Conservation (phyloP, 2,329 filamentous ascomycete genomes). For the Neofusicoccum kwambonambiense region DNA sequence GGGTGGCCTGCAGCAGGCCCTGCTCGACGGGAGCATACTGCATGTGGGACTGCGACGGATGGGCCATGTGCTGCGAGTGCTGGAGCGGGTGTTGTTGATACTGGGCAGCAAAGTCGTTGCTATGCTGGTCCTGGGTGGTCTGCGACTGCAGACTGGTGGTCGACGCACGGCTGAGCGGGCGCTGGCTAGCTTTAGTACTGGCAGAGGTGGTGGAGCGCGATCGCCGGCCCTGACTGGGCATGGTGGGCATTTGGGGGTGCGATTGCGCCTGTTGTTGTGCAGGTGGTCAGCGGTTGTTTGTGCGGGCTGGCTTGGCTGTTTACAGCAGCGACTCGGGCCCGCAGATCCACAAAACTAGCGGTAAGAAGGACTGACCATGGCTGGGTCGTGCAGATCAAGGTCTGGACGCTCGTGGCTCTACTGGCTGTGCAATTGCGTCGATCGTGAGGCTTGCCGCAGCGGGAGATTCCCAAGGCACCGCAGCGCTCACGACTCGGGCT, state of each 20-base stretch:
- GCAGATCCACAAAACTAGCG: conserved; percentile 17
- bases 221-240: conserved; percentile 39
- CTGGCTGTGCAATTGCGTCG: conserved; percentile 11
- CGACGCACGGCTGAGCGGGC: conserved; percentile 49
- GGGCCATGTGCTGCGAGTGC: conserved; percentile 25
- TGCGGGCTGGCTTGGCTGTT: conserved; percentile 16
- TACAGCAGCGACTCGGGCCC: conserved; percentile 14
- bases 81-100: conserved; percentile 24
- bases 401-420: background rate
- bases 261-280: conserved; percentile 22
- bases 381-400: conserved; percentile 12
- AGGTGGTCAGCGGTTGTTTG: conserved; percentile 29
- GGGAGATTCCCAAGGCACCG: conserved; percentile 6
- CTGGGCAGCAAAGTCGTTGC: conserved; percentile 23
- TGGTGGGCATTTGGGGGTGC: conserved; percentile 21
- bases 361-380: conserved; percentile 15
- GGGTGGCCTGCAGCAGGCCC: conserved; percentile 35
- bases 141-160: conserved; percentile 48
- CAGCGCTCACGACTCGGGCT: conserved; percentile 4
- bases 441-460: conserved; percentile 7
- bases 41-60: conserved; percentile 12
- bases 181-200: conserved; percentile 42
- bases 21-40: conserved; percentile 32
- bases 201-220: conserved; percentile 48
- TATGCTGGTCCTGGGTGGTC: conserved; percentile 25